Percentiles rank a stretch among this genome's conserved stretches.
Conservation (phyloP, 805 yeast genomes). For the Starmerella asiatica region DNA sequence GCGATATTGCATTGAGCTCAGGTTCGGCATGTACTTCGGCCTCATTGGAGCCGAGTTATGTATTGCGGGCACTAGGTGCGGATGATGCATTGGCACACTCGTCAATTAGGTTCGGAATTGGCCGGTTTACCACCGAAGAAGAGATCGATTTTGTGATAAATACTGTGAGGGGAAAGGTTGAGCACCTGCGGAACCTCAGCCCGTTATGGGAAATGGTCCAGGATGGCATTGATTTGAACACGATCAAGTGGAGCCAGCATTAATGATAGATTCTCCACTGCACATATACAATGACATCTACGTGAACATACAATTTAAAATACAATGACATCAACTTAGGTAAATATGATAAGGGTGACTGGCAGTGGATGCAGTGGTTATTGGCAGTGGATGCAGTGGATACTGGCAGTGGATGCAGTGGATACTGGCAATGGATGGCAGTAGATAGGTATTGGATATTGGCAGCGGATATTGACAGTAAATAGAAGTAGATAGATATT, state of each 20-base stretch:
- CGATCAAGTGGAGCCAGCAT: conserved; percentile 98
- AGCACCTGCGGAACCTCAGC: conserved; percentile 77
- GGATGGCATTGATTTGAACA: conserved; percentile 87
- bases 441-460: too few relatives aligned
- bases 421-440: too few relatives aligned
- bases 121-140: conserved; percentile 91
- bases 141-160: conserved; percentile 88
- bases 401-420: too few relatives aligned
- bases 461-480: too few relatives aligned
- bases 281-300: too few relatives aligned
- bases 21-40: conserved; percentile 99
- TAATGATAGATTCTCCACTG: conserved; percentile 23
- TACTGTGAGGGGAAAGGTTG: conserved; percentile 80
- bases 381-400: too few relatives aligned
- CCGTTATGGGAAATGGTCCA: conserved; percentile 99
- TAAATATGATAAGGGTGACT: too few relatives aligned
- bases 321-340: too few relatives aligned
- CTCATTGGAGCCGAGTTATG: conserved; percentile 93
- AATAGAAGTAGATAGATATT: too few relatives aligned
- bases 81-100: conserved; percentile 98
- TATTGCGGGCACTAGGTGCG: conserved; percentile 89
- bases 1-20: conserved; percentile 88
- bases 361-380: too few relatives aligned
- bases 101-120: conserved; percentile 93
- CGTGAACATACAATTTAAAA: too few relatives aligned